phyloP scores from a whole-genome alignment of 192 early-diverging fungal species.

The Geranomyces michiganensis region DNA sequence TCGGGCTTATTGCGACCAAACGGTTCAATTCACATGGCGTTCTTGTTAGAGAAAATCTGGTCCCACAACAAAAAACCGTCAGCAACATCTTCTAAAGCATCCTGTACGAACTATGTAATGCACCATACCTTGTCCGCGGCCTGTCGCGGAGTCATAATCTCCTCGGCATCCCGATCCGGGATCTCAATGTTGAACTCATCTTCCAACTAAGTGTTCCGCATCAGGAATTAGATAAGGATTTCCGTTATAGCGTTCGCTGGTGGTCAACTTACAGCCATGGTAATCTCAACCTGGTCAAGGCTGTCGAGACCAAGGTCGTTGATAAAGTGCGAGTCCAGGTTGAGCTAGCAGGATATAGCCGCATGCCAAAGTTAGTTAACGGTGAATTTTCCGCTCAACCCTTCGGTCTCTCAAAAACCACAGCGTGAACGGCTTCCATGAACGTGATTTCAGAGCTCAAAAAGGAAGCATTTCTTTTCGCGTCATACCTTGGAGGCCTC shows the following conservation, averaged over 20 bases:
- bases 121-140: constrained; percentile 74
- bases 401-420: too few relatives aligned
- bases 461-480: background rate
- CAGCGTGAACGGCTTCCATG: too few relatives aligned
- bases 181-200: constrained; percentile 99
- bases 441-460: too few relatives aligned
- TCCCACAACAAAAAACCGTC: background rate
- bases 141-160: constrained; percentile 85
- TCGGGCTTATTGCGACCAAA: too few relatives aligned
- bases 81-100: background rate
- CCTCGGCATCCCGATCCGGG: constrained; percentile 94
- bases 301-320: constrained; percentile 95
- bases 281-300: constrained; percentile 97
- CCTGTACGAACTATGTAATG: too few relatives aligned
- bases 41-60: constrained; percentile 44
- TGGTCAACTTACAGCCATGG: constrained; percentile 73
- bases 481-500: constrained; percentile 80
- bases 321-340: constrained; percentile 82
- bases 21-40: constrained; percentile 19
- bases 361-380: too few relatives aligned
- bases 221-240: background rate
- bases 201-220: constrained; percentile 62
- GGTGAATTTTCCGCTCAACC: too few relatives aligned
- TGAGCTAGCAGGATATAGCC: constrained; percentile 60
- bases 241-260: background rate